Evolutionary conservation across 1,139 yeast species (phyloP), one percentile per base, ranked within the genome.

Genomic region (Yamadazyma dendronema): DNA sequence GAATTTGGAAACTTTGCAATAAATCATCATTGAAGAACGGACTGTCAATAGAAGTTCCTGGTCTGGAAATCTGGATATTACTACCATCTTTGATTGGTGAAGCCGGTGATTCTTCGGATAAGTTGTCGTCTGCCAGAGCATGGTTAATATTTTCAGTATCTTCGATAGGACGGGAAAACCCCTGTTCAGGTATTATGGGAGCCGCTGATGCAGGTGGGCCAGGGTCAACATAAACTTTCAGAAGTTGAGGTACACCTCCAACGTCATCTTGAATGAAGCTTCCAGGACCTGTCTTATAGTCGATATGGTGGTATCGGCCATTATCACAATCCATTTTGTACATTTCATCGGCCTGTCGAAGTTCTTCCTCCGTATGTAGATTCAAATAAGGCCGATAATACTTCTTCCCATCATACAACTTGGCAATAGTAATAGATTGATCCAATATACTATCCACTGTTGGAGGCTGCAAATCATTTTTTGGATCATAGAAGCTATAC

Each of bases 401-500:
- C 10, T 43, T 41, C 28, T 49, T 50, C 2, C 72, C 73, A 39
- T 63, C 53, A 47, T 67, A 69, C 12, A 68, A 53, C 4, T 67
- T 59, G 2, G 74, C 73, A 29, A 68, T 61, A 2, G 74, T 65
- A 9, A 69, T 62, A 16, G 72, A 66, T 36, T 69, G 75, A 44
- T 69, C 75, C 30, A 69, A 46, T 15, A 69, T 49, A 33, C 60
- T 54, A 38, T 34, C 31, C 12, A 30, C 23, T 2, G 30, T 14
- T 11, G 34, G 26, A 10, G 34, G 34, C 8, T 14, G 26, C 7
- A 33, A 16, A 39, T 36, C 31, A 49, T 31, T 56, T 21, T 55
- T 52, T 3, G 75, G 75, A 35, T 66, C 60, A 45, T 65, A 68
- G 31, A 65, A 57, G 33, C 65, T 67, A 38, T 69, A 69, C 46